A percentile compares a stretch with the other conserved stretches of the same genome.
Conservation (phyloP, 768 basidiomycete genomes). For the Hericium erinaceus region DNA sequence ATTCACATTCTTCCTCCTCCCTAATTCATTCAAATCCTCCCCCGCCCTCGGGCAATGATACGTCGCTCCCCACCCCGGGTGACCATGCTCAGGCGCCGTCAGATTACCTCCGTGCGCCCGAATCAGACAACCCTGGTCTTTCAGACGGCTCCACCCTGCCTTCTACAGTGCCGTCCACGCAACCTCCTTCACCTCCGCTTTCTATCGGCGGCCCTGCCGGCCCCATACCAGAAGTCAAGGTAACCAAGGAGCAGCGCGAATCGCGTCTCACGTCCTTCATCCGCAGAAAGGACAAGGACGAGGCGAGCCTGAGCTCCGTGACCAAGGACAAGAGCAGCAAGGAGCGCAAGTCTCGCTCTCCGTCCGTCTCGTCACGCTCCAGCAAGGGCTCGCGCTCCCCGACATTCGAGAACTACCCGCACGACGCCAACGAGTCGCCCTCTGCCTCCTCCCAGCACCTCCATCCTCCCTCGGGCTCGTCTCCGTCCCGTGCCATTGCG, state of each 20-base stretch:
- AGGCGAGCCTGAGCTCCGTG: constrained; percentile 10
- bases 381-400: constrained; percentile 2
- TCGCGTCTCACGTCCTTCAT: constrained; percentile 25
- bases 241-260: constrained; percentile 13
- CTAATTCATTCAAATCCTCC: constrained; percentile 16
- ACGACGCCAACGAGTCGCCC: constrained; percentile 3
- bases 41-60: constrained; percentile 16
- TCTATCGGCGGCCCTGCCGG: constrained; percentile 3
- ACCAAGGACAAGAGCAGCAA: constrained; percentile 2
- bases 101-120: constrained; percentile 25
- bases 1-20: constrained; percentile 17
- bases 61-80: constrained; percentile 21
- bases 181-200: constrained; percentile 13
- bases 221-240: background rate
- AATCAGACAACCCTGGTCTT: constrained; percentile 27
- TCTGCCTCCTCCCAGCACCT: background rate
- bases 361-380: constrained; percentile 7
- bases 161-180: constrained; percentile 12
- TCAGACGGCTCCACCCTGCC: constrained; percentile 19
- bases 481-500: background rate
- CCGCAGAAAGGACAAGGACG: constrained; percentile 24
- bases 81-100: constrained; percentile 23
- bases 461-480: background rate
- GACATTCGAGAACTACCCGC: background rate
- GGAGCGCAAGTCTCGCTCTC: constrained; percentile 20